Evolutionary conservation across 306 rosid species (phyloP).

Genomic region (Trifolium fragiferum): DNA sequence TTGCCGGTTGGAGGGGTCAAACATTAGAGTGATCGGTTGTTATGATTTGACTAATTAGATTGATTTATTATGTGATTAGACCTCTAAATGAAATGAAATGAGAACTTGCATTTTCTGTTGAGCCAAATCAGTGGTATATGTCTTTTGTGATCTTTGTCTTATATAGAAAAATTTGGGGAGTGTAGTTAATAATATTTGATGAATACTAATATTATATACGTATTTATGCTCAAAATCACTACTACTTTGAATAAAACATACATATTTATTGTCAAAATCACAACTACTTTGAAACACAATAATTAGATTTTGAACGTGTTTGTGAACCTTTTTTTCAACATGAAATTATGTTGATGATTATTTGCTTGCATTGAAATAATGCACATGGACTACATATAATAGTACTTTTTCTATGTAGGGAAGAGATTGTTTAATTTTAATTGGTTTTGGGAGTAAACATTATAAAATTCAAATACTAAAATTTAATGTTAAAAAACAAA

Average conservation of each 20-base stretch:
- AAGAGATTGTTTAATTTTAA: too few species aligned
- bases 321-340: background rate
- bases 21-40: constrained; percentile 3
- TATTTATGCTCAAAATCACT: background rate
- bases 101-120: constrained; percentile 3
- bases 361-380: constrained; percentile 8
- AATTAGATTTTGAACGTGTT: constrained; percentile 23
- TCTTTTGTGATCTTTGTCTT: constrained; percentile 35
- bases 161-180: constrained; percentile 31
- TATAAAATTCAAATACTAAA: too few species aligned
- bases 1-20: constrained; percentile 15
- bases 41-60: constrained; percentile 35
- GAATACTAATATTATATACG: constrained; percentile 16
- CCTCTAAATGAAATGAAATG: background rate
- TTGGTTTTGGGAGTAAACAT: background rate
- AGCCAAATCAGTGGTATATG: constrained; percentile 12
- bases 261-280: background rate
- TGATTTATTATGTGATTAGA: constrained; percentile 23
- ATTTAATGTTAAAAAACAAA: background rate
- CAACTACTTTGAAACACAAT: constrained; percentile 9
- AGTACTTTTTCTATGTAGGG: background rate
- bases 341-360: background rate
- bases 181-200: background rate
- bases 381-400: too few species aligned
- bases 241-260: constrained; percentile 6